phyloP scores from a whole-genome alignment of 768 basidiomycete genomes.

The Butyriboletus loyo region DNA sequence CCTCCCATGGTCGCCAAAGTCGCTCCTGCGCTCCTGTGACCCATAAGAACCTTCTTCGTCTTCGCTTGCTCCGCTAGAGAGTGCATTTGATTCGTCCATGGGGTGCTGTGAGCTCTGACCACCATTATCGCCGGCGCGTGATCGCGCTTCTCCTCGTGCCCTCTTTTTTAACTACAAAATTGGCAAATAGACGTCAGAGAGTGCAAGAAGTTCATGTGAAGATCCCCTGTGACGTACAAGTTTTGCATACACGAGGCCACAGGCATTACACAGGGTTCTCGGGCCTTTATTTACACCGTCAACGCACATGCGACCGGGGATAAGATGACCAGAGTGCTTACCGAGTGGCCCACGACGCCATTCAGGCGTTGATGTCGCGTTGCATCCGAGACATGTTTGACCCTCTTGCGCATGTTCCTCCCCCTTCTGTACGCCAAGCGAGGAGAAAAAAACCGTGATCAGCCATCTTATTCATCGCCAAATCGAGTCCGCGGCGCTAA shows the following conservation, averaged over 20 bases:
- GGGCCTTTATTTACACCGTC: slow-evolving; percentile 51
- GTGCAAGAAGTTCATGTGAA: slow-evolving; percentile 13
- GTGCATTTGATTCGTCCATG: slow-evolving; percentile 23
- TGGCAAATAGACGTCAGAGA: slow-evolving; percentile 22
- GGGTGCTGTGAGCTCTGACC: slow-evolving; percentile 31
- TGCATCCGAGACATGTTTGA: slow-evolving; percentile 79
- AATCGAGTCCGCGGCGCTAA: slow-evolving; percentile 24
- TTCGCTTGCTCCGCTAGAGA: slow-evolving; percentile 33
- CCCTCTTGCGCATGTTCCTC: slow-evolving; percentile 52
- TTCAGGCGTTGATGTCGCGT: slow-evolving; percentile 82
- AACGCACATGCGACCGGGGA: slow-evolving; percentile 22
- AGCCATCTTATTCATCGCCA: slow-evolving; percentile 26
- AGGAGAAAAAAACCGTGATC: slow-evolving; percentile 19
- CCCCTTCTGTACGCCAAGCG: slow-evolving; percentile 26
- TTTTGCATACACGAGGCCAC: slow-evolving; percentile 85
- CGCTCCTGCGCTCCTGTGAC: slow-evolving; percentile 34
- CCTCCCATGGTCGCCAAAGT: slow-evolving; percentile 35
- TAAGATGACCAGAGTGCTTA: slow-evolving; percentile 36
- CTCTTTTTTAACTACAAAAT: slow-evolving; percentile 31
- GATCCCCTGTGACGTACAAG: slow-evolving; percentile 51
- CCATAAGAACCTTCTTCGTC: slow-evolving; percentile 34
- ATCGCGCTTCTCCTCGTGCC: slow-evolving; percentile 32
- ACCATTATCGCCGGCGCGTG: slow-evolving; percentile 24
- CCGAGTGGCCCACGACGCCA: slow-evolving; percentile 84
- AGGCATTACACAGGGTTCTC: slow-evolving; percentile 81